Conservation (phyloP, 768 basidiomycete genomes). For the Suillus subluteus region DNA sequence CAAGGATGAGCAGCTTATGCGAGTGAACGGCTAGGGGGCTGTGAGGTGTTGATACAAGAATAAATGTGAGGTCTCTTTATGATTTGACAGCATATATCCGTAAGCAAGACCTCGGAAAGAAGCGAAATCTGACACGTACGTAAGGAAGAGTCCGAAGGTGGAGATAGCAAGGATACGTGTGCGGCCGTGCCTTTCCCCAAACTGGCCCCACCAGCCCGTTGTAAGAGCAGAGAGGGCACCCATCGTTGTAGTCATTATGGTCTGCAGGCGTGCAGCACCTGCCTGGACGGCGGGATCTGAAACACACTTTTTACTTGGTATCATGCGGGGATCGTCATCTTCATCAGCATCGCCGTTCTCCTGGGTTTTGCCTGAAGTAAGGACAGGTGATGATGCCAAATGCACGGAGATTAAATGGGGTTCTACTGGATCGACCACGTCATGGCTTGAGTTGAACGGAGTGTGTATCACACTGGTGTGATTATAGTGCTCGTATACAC, state of each 20-base stretch:
- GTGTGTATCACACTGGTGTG: slow-evolving; percentile 24
- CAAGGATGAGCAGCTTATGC: slow-evolving; percentile 74
- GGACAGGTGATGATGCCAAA: slow-evolving; percentile 15
- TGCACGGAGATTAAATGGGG: slow-evolving; percentile 18
- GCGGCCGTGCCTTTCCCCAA: slow-evolving; percentile 76
- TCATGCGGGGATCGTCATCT: slow-evolving; percentile 42
- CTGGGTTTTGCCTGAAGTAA: slow-evolving; percentile 20
- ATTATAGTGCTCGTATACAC: slow-evolving; percentile 51
- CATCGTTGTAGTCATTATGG: slow-evolving; percentile 75
- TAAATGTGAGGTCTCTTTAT: slow-evolving; percentile 74
- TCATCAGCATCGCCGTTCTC: slow-evolving; percentile 28
- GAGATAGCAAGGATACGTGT: slow-evolving; percentile 72
- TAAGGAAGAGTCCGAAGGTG: slow-evolving; percentile 69
- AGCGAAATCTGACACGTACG: slow-evolving; percentile 55
- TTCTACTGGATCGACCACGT: slow-evolving; percentile 12
- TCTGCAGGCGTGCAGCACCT: slow-evolving; percentile 74
- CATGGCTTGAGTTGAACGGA: slow-evolving; percentile 7
- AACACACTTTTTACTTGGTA: slow-evolving; percentile 43
- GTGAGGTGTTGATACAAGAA: slow-evolving; percentile 72
- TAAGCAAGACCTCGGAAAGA: slow-evolving; percentile 14
- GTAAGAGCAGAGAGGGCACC: slow-evolving; percentile 80
- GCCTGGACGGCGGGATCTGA: slow-evolving; percentile 64
- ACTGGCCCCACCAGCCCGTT: slow-evolving; percentile 86
- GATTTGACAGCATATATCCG: slow-evolving; percentile 10
- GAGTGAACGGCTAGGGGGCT: slow-evolving; percentile 64